A percentile compares a stretch with the other conserved stretches of the same genome.
Evolutionary conservation across 2,329 filamentous ascomycete genomes (phyloP).

Genomic region (Conoideocrella luteorostrata): DNA sequence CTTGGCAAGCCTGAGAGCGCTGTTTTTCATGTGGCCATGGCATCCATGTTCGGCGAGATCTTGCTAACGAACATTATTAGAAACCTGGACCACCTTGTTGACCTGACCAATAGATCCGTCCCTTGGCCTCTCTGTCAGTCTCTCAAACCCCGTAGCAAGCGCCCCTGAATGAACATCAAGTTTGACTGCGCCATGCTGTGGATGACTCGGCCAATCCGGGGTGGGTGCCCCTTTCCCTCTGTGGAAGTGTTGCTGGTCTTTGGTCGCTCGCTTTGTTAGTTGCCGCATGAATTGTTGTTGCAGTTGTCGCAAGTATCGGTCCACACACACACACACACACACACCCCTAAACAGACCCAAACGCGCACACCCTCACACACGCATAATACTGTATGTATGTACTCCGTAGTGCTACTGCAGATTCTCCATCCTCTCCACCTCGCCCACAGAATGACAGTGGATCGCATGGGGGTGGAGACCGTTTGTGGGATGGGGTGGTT

Average conservation of each 20-base stretch:
- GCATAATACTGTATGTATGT: no score
- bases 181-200: background rate
- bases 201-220: background rate
- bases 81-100: background rate
- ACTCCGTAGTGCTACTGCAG: no score
- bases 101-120: background rate
- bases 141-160: background rate
- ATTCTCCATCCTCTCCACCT: slow-evolving; percentile 4
- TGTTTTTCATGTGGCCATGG: no score
- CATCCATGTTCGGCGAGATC: background rate
- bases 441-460: slow-evolving; percentile 1
- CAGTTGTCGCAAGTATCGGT: background rate
- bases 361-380: background rate
- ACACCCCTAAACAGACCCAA: background rate
- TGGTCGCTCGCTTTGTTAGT: no score
- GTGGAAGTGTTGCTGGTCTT: no score
- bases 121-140: background rate
- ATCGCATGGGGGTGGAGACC: slow-evolving; percentile 1
- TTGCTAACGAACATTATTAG: background rate
- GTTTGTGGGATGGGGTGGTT: background rate
- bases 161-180: background rate
- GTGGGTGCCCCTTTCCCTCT: background rate
- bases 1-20: no score
- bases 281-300: background rate
- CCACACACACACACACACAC: background rate